phyloP scores from a whole-genome alignment of 2,329 filamentous ascomycete species.

The Clarireedia sp. region DNA sequence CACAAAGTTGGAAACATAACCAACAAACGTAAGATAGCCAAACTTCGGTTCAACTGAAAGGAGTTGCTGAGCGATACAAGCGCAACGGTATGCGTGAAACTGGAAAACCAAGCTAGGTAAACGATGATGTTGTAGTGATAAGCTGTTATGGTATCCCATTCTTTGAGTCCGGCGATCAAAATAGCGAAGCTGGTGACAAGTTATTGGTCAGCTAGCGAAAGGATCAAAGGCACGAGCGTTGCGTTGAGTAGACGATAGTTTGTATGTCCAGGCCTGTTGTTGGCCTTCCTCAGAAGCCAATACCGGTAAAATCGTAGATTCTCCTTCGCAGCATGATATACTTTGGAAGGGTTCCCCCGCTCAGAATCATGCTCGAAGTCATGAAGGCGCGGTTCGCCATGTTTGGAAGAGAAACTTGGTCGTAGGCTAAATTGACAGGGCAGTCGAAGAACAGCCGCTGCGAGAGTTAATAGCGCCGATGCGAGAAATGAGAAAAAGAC shows the following conservation, averaged over 20 bases:
- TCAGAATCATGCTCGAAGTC: neutral
- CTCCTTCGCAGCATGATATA: neutral
- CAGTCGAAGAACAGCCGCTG: neutral
- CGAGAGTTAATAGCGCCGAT: neutral
- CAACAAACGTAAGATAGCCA: neutral
- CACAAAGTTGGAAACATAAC: neutral
- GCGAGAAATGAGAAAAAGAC: constrained; percentile 1
- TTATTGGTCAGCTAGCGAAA: constrained; percentile 5
- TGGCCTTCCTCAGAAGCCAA: neutral
- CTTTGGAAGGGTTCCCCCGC: neutral
- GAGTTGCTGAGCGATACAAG: neutral
- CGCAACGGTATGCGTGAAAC: neutral
- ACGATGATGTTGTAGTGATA: constrained; percentile 3
- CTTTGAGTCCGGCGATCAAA: neutral
- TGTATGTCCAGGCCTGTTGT: neutral
- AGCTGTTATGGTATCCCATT: neutral
- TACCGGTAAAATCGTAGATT: neutral
- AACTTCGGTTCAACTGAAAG: neutral
- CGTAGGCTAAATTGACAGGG: neutral
- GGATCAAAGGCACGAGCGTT: neutral
- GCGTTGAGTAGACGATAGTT: neutral
- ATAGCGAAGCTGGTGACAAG: neutral
- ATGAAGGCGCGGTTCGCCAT: neutral
- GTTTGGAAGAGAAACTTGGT: neutral
- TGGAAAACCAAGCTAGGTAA: constrained; percentile 1